Conservation (phyloP, 805 yeast species). For the Citeromyces nyonsensis region DNA sequence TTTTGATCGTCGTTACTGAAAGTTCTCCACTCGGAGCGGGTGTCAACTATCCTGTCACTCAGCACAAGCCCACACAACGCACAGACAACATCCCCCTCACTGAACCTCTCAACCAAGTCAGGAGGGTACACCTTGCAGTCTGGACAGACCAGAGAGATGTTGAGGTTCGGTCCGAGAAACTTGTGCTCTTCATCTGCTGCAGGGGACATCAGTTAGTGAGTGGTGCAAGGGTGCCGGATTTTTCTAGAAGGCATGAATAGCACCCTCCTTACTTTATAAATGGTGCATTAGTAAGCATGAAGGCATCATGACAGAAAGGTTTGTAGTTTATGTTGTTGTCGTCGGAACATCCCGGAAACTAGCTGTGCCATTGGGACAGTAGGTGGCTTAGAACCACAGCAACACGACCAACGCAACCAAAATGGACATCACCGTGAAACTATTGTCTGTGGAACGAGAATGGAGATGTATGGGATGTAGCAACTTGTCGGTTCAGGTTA, state of each 20-base stretch:
- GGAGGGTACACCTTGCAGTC: constrained; percentile 96
- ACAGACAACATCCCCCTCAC: constrained; percentile 98
- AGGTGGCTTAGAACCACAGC: no score
- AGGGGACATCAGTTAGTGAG: constrained; percentile 6
- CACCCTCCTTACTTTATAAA: background rate
- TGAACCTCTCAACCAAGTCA: constrained; percentile 82
- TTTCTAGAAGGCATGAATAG: constrained; percentile 22
- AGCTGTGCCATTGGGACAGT: no score
- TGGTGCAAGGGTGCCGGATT: constrained; percentile 1
- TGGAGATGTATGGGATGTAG: no score
- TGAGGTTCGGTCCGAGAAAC: constrained; percentile 62
- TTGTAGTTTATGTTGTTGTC: no score
- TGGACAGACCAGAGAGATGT: constrained; percentile 84
- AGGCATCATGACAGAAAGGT: no score
- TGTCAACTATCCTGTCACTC: constrained; percentile 84
- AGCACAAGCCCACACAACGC: constrained; percentile 92
- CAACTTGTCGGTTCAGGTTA: no score
- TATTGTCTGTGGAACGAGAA: no score
- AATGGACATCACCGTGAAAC: no score
- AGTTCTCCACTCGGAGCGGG: constrained; percentile 97
- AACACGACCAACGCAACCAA: no score
- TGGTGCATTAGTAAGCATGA: no score
- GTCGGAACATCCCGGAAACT: no score
- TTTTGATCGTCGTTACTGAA: constrained; percentile 95
- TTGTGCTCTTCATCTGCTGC: constrained; percentile 8